Conservation (phyloP, 305 asterid genomes). For the Fraxinus ornus region DNA sequence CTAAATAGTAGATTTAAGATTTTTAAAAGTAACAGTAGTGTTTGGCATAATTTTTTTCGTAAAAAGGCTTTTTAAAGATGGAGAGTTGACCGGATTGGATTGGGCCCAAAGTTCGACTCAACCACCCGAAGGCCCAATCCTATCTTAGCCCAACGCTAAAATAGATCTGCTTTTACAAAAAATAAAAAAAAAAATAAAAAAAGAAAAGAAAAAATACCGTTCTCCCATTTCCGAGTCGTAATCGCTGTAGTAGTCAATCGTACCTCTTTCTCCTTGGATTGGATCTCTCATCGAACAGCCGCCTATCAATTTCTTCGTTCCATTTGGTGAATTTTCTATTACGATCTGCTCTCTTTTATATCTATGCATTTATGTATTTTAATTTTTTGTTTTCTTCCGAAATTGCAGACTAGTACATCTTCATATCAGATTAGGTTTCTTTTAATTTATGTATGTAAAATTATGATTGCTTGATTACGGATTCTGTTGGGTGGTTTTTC, state of each 20-base stretch:
- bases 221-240: conserved; percentile 11
- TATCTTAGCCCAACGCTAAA: neutral
- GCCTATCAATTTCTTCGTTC: conserved; percentile 5
- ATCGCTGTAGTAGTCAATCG: no score
- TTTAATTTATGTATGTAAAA: neutral
- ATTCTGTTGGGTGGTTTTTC: neutral
- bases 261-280: conserved; percentile 17
- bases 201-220: neutral
- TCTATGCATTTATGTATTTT: neutral
- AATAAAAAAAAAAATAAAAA: no score
- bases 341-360: neutral
- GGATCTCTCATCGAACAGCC: conserved; percentile 27
- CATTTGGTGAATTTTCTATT: conserved; percentile 20
- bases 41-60: no score
- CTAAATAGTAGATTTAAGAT: no score
- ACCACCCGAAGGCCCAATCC: conserved; percentile 17
- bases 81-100: neutral
- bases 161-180: neutral
- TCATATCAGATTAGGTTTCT: neutral
- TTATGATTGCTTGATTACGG: neutral
- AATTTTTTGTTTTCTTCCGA: no score
- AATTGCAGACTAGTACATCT: neutral
- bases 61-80: neutral
- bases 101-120: neutral
- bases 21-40: no score